Percentiles rank a stretch among this genome's conserved stretches.
Conservation (phyloP, 768 basidiomycete genomes). For the Clavulina sp. region DNA sequence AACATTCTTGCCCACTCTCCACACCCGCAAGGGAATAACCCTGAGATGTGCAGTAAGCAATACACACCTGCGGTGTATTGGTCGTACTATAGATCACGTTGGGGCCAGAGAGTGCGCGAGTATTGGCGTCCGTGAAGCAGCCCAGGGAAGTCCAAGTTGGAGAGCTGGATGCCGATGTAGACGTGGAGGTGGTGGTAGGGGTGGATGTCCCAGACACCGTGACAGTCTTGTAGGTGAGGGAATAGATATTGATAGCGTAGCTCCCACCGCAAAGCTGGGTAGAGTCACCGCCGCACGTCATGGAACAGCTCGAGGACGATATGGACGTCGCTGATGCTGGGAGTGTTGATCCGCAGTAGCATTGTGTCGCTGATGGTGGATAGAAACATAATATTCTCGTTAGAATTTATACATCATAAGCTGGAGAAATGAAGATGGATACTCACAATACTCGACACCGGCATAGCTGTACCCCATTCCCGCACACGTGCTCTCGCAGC, state of each 20-base stretch:
- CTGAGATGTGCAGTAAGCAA: neutral
- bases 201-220: neutral
- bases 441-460: constrained; percentile 1
- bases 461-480: neutral
- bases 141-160: neutral
- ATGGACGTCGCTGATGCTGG: too few relatives aligned
- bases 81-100: neutral
- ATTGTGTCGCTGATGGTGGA: neutral
- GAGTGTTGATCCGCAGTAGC: neutral
- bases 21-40: constrained; percentile 1
- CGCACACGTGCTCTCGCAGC: constrained; percentile 2
- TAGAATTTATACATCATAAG: too few relatives aligned
- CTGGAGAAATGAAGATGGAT: neutral
- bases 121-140: neutral
- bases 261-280: neutral
- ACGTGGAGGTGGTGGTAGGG: neutral
- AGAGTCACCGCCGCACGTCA: neutral
- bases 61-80: neutral
- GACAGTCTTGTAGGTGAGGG: neutral
- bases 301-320: too few relatives aligned
- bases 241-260: neutral
- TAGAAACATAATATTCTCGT: neutral
- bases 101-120: neutral
- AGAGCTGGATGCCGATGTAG: neutral
- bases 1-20: constrained; percentile 3